phyloP scores from a whole-genome alignment of 2,329 filamentous ascomycete species.

The Fusarium subglutinans region DNA sequence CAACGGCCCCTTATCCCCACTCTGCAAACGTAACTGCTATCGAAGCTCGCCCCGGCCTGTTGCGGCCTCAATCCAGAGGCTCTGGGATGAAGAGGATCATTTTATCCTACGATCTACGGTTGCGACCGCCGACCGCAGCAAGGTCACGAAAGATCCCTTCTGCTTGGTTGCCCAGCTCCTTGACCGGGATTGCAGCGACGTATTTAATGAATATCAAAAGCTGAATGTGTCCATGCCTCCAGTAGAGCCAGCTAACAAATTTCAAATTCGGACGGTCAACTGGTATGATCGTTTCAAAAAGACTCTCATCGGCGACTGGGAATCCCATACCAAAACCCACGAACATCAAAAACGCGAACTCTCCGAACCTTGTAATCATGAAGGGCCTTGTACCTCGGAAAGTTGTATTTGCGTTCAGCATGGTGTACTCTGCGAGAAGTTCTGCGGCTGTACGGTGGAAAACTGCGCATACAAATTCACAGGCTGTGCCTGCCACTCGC shows the following conservation, averaged over 20 bases:
- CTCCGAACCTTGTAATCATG: slow-evolving; percentile 74
- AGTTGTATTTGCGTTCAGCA: slow-evolving; percentile 71
- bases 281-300: slow-evolving; percentile 69
- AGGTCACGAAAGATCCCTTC: slow-evolving; percentile 53
- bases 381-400: slow-evolving; percentile 69
- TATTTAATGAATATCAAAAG: slow-evolving; percentile 48
- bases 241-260: slow-evolving; percentile 41
- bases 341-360: slow-evolving; percentile 65
- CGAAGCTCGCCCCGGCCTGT: slow-evolving; percentile 35
- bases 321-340: slow-evolving; percentile 63
- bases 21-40: slow-evolving; percentile 57
- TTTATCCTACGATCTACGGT: slow-evolving; percentile 59
- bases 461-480: slow-evolving; percentile 71
- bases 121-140: slow-evolving; percentile 53
- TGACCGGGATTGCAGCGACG: slow-evolving; percentile 62
- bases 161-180: slow-evolving; percentile 62
- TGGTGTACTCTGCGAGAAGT: slow-evolving; percentile 75
- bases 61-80: slow-evolving; percentile 21
- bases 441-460: slow-evolving; percentile 70
- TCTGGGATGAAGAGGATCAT: slow-evolving; percentile 61
- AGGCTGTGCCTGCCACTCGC: slow-evolving; percentile 70
- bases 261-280: slow-evolving; percentile 55
- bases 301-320: slow-evolving; percentile 63
- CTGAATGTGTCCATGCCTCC: slow-evolving; percentile 41
- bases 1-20: slow-evolving; percentile 13